Percentiles rank a stretch among this genome's conserved stretches.
phyloP scores from a whole-genome alignment of 345 rosid genomes.

The Melastoma malabathricum region DNA sequence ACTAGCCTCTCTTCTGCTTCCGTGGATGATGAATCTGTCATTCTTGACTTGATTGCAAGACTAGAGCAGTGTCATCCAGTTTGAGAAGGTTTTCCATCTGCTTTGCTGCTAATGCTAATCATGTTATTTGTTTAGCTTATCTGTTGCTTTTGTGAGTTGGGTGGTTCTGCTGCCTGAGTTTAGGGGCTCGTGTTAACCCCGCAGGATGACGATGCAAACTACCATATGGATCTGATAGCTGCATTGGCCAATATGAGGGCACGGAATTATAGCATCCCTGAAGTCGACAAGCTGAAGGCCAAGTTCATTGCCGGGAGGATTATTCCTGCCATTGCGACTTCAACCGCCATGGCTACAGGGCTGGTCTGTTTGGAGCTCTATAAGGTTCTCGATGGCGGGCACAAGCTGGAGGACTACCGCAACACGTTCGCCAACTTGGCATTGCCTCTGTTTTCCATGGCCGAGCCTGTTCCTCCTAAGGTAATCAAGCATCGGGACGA shows the following conservation, averaged over 20 bases:
- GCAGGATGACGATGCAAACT: conserved; percentile 96
- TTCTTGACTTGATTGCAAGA: conserved; percentile 45
- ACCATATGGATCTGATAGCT: conserved; percentile 95
- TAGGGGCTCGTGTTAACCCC: conserved; percentile 1
- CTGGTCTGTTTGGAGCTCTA: conserved; percentile 93
- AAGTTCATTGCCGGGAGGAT: conserved; percentile 98
- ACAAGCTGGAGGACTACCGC: conserved; percentile 78
- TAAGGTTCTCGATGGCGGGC: conserved; percentile 71
- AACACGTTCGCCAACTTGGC: conserved; percentile 94
- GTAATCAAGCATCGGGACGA: conserved; percentile 69
- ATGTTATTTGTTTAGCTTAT: not conserved
- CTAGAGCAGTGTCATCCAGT: conserved; percentile 76
- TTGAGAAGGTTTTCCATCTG: conserved; percentile 66
- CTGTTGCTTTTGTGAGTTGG: not conserved
- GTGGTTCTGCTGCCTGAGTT: not conserved
- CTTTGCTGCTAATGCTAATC: not conserved
- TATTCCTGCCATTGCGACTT: conserved; percentile 95
- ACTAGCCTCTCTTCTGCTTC: conserved; percentile 65
- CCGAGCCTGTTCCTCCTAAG: conserved; percentile 95
- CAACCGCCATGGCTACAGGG: conserved; percentile 97
- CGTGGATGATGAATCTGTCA: conserved; percentile 67
- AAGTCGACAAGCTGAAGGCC: conserved; percentile 96
- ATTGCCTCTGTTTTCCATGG: conserved; percentile 85
- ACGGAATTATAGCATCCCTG: conserved; percentile 88
- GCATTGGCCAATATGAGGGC: conserved; percentile 99